Base-by-base conservation (phyloP, 2,329 filamentous ascomycete species). In the Cladorrhinum sp. region DNA sequence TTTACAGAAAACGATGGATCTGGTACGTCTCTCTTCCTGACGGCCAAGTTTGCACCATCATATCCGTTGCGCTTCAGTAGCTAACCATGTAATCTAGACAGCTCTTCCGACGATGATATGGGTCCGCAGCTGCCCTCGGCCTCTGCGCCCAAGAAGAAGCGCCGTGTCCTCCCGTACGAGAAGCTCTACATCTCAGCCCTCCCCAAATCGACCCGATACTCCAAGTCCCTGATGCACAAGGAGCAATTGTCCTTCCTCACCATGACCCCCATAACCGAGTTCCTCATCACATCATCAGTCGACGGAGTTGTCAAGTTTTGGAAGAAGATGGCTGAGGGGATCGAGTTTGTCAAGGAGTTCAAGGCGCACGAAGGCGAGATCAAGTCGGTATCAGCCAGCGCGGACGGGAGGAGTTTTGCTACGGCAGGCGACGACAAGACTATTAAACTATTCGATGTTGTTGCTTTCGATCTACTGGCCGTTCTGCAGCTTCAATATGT, bases 291-390 rank as follows among this genome's bases (percentile, higher is more conserved):
- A 1, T 91, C 90, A 63, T 98, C 95, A 0, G 79, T 91, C 49
- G 95, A 99, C 72, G 96, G 96, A n/a, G 89, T 94, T 0, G 94
- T 98, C 68, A 99, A 99, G 75, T 99, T 99, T 74, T 99, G 95
- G 95, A 99, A 99, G 79, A 99, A 99, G 78, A 85, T 90, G 65
- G 88, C 86, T 1, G 87, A 91, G 33, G 91, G 91, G 0, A 90
- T 99, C 61, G 96, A 99, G 77, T 99, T 99, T 71, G 94, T 98
- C 57, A 99, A 99, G 77, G 93, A 99, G 77, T 99, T 96, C 78
- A 89, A 88, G 71, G 93, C 95, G 7, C 96, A 99, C 76, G 82
- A 84, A 60, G 91, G 91, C 56, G 91, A 96, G 71, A 91, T 98
- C 71, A 86, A 82, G 63, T 89, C 89, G 26, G 91, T 95, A 50